Evolutionary conservation across 805 yeast genomes (phyloP).

Genomic region (Yarrowia divulgata): DNA sequence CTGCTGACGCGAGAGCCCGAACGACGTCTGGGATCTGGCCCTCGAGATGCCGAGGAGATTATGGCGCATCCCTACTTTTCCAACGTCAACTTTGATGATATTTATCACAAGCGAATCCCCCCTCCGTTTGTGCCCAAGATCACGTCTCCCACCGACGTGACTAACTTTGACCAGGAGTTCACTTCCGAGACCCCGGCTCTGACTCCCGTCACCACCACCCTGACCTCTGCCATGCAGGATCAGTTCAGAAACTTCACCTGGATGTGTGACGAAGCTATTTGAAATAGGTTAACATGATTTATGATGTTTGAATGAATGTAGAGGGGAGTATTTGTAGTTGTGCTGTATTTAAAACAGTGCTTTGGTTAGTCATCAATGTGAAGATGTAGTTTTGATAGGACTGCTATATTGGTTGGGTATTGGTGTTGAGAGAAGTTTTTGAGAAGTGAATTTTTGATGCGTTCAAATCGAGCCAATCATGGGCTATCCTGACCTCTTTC

Average conservation of each 20-base stretch:
- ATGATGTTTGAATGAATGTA: not conserved
- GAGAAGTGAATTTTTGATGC: too few species aligned
- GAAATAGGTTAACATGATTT: conserved; percentile 23
- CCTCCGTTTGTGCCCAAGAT: conserved; percentile 94
- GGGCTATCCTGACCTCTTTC: too few species aligned
- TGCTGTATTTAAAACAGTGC: too few species aligned
- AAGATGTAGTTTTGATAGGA: too few species aligned
- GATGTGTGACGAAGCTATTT: conserved; percentile 48
- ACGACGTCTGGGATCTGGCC: conserved; percentile 84
- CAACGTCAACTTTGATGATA: conserved; percentile 89
- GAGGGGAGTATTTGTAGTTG: not conserved
- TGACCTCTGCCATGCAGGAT: conserved; percentile 89
- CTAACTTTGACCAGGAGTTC: conserved; percentile 93
- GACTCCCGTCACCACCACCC: conserved; percentile 90
- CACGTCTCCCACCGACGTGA: conserved; percentile 85
- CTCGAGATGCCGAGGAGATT: conserved; percentile 87
- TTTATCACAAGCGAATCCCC: conserved; percentile 69
- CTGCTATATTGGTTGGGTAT: too few species aligned
- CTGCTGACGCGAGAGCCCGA: conserved; percentile 87
- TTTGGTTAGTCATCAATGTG: too few species aligned
- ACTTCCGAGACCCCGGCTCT: conserved; percentile 93
- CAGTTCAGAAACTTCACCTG: conserved; percentile 97
- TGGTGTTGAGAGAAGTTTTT: too few species aligned
- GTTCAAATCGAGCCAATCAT: too few species aligned
- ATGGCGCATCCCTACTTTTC: conserved; percentile 95